Conservation (phyloP, 2,329 filamentous ascomycete species). For the Madurella mycetomatis region DNA sequence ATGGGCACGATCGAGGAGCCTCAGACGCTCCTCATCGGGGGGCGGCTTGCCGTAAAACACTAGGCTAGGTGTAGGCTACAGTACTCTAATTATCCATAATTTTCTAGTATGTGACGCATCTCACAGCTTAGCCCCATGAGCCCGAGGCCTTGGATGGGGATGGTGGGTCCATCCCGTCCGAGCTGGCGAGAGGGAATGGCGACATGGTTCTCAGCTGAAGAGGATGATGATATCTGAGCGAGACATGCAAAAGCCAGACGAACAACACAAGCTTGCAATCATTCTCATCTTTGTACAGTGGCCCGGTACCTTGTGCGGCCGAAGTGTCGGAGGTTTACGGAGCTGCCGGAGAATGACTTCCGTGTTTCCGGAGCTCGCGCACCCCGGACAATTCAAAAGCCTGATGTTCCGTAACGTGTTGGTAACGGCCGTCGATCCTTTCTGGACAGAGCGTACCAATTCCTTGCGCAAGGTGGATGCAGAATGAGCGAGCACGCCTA, state of each 20-base stretch:
- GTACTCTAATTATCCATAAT: slow-evolving; percentile 8
- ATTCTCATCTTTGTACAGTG: not conserved
- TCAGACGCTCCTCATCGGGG: slow-evolving; percentile 40
- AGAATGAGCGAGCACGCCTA: not conserved
- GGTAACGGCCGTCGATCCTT: not conserved
- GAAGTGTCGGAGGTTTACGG: not conserved
- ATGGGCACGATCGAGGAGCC: slow-evolving; percentile 41
- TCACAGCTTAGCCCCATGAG: slow-evolving; percentile 44
- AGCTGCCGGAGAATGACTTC: not conserved
- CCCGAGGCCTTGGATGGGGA: slow-evolving; percentile 49
- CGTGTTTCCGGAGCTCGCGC: not conserved
- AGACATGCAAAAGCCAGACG: too few relatives aligned
- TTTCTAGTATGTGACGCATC: slow-evolving; percentile 20
- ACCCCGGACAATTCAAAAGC: not conserved
- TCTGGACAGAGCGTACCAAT: not conserved
- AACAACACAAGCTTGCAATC: too few relatives aligned
- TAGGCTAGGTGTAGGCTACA: not conserved
- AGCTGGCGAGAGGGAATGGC: slow-evolving; percentile 39
- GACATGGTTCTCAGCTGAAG: not conserved
- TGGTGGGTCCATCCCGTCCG: slow-evolving; percentile 47
- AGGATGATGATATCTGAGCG: not conserved
- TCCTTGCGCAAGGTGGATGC: not conserved
- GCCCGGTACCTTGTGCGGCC: not conserved
- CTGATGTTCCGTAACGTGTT: not conserved
- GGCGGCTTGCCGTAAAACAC: slow-evolving; percentile 31